Evolutionary conservation across 2,329 filamentous ascomycete species (phyloP).

Genomic region (Pochonia chlamydosporia): DNA sequence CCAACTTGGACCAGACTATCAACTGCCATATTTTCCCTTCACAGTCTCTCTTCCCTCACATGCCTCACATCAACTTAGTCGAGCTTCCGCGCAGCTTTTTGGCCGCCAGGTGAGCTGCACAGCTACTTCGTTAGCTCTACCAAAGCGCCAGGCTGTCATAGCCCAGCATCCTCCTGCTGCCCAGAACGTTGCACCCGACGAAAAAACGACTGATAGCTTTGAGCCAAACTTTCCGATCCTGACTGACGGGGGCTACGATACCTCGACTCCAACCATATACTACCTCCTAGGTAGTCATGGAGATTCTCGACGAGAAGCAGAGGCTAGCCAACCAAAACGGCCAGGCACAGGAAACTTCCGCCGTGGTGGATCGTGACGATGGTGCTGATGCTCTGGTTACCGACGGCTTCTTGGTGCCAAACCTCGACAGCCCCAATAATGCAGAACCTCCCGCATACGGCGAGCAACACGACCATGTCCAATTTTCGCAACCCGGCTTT

Average conservation of each 20-base stretch:
- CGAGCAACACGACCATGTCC: slow-evolving; percentile 47
- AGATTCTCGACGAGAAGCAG: slow-evolving; percentile 21
- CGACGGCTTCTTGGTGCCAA: slow-evolving; percentile 35
- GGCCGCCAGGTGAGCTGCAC: neutral
- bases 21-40: no score
- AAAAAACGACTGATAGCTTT: no score
- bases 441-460: slow-evolving; percentile 51
- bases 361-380: slow-evolving; percentile 8
- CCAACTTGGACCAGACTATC: no score
- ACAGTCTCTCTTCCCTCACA: neutral
- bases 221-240: no score
- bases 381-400: slow-evolving; percentile 26
- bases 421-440: slow-evolving; percentile 34
- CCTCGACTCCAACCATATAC: neutral
- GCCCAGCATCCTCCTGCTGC: no score
- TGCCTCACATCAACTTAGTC: neutral
- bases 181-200: no score
- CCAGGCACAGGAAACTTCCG: neutral
- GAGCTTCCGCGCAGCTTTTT: neutral
- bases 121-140: no score
- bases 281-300: slow-evolving; percentile 15
- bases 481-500: slow-evolving; percentile 57
- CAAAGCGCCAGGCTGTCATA: no score
- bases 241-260: no score
- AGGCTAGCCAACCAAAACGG: slow-evolving; percentile 12